Evolutionary conservation across 2,329 filamentous ascomycete genomes (phyloP), one percentile per base, ranked within the genome.

Genomic region (Penicillium italicum): DNA sequence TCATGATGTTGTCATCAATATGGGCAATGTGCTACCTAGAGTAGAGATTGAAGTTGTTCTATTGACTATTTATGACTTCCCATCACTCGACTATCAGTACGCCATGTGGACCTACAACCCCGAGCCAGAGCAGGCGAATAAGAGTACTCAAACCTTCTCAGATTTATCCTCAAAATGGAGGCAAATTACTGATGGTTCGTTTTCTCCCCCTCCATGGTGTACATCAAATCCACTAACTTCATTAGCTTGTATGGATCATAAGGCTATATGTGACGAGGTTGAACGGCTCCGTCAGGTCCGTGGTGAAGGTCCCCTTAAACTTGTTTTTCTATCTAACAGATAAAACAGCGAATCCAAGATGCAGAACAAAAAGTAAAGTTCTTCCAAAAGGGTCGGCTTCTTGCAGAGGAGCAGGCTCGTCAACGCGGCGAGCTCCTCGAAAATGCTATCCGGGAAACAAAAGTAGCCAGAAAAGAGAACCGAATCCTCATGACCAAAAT

Each of bases 401-500:
- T 51, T 4, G 36, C 22, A 12, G 34, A 46, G 14, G 58, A 61
- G n/a, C 49, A 53, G 22, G 10, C 45, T n/a, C 53, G 53, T 16
- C 50, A 45, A 20, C 56, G 43, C 5, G 38, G 24, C 9, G 46
- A 59, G 18, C 16, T 52, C 6, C 48, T 54, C 3, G 42, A 57
- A 8, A 38, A 54, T 18, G 37, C 41, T 20, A 6, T 7, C 2
- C 16, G 24, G 16, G 31, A 28, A 5, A n/a, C 54, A 24, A 31
- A 53, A 4, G 44, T 6, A 11, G 34, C 42, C 8, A 24, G 38
- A 12, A 33, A 49, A 18, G 49, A 56, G 20, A 55, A 59, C 28
- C n/a, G 30, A 5, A 38, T 49, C 18, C 36, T 53, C 7, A 14
- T 34, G 12, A 9, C 14, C 5, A 53, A 58, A 2, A 28, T 66